Percentiles rank a stretch among this genome's conserved stretches.
Conservation (phyloP, 371 early-diverging fungal species). For the Lichtheimia ramosa region DNA sequence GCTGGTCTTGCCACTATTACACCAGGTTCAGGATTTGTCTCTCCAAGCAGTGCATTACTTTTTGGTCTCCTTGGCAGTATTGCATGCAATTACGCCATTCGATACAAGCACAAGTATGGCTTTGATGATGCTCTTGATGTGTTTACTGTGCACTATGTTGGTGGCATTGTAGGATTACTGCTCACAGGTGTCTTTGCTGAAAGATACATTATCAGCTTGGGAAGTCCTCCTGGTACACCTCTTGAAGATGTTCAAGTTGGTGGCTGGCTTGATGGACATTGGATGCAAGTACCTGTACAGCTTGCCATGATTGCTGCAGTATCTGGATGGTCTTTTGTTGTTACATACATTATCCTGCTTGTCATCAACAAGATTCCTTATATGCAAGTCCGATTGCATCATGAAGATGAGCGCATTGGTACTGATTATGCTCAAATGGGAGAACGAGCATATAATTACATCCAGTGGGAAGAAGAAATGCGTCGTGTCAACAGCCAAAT, state of each 20-base stretch:
- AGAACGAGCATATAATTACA: conserved; percentile 65
- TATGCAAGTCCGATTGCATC: conserved; percentile 54
- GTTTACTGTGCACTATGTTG: conserved; percentile 73
- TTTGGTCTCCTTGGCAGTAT: conserved; percentile 67
- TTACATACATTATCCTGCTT: conserved; percentile 60
- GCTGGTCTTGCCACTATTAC: conserved; percentile 85
- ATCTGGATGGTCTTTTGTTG: conserved; percentile 61
- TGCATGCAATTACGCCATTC: conserved; percentile 64
- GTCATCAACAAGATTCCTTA: conserved; percentile 52
- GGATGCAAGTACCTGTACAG: conserved; percentile 64
- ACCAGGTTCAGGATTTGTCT: conserved; percentile 75
- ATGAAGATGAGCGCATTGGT: conserved; percentile 61
- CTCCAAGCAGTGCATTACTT: conserved; percentile 67
- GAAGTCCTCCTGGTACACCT: conserved; percentile 60
- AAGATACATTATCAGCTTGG: conserved; percentile 56
- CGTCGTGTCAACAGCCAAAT: conserved; percentile 1
- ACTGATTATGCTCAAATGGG: conserved; percentile 69
- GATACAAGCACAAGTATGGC: conserved; percentile 62
- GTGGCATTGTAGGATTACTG: conserved; percentile 70
- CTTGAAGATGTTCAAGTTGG: conserved; percentile 45
- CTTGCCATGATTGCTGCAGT: conserved; percentile 56
- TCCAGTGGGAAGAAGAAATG: conserved; percentile 39
- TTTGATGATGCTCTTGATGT: conserved; percentile 81
- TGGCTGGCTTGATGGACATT: conserved; percentile 72
- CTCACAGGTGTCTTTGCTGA: conserved; percentile 76